phyloP scores from a whole-genome alignment of 176 grass and related monocot genomes.

The Phoenix roebelenii region DNA sequence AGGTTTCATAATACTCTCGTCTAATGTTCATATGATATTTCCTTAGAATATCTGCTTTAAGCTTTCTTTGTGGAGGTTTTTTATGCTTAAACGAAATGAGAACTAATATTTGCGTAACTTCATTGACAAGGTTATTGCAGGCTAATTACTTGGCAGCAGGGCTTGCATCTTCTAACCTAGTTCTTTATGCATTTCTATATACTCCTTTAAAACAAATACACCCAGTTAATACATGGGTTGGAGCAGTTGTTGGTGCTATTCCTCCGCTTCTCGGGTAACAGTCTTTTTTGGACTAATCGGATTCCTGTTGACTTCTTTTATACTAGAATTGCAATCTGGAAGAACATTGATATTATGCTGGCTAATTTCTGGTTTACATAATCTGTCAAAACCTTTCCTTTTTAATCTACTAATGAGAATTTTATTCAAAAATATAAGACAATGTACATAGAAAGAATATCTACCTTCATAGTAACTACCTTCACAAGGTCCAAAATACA shows the following conservation, averaged over 20 bases:
- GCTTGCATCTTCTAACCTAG: constrained; percentile 77
- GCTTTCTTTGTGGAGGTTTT: neutral
- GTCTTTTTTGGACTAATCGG: neutral
- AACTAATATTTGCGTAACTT: constrained; percentile 40
- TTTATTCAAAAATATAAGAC: no score
- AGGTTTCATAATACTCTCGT: constrained; percentile 42
- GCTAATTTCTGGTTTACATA: neutral
- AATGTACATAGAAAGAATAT: no score
- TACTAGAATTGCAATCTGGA: neutral
- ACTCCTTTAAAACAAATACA: constrained; percentile 99
- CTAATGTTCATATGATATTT: no score
- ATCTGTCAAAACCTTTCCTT: no score
- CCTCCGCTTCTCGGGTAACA: constrained; percentile 89
- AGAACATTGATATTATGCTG: constrained; percentile 2
- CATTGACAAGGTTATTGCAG: constrained; percentile 66
- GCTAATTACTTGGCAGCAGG: constrained; percentile 76
- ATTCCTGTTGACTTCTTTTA: constrained; percentile 7
- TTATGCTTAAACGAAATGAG: constrained; percentile 9
- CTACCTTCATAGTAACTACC: no score
- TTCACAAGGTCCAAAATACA: no score
- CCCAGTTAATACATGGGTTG: constrained; percentile 97
- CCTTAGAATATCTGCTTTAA: no score
- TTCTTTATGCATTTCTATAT: constrained; percentile 97
- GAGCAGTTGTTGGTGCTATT: constrained; percentile 92
- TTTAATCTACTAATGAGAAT: no score